A percentile compares a stretch with the other conserved stretches of the same genome.
Conservation (phyloP, 768 basidiomycete genomes). For the Russula foetens region DNA sequence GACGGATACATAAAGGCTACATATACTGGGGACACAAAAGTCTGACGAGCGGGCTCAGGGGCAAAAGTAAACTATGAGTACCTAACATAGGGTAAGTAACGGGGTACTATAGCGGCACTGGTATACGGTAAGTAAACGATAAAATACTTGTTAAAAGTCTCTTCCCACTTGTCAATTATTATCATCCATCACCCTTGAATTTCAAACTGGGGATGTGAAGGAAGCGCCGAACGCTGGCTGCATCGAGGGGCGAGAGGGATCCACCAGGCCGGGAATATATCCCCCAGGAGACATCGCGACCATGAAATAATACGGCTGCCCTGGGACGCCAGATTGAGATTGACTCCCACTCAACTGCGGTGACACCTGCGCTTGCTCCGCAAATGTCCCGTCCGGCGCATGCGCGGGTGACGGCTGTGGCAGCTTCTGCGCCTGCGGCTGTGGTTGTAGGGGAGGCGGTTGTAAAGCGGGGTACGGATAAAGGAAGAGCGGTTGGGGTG, state of each 20-base stretch:
- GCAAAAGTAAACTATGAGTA: neutral
- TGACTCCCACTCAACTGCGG: constrained; percentile 6
- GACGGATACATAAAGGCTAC: neutral
- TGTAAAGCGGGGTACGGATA: constrained; percentile 7
- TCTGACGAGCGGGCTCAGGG: neutral
- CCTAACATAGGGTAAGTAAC: neutral
- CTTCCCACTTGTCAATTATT: neutral
- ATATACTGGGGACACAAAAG: no score
- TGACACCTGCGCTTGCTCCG: neutral
- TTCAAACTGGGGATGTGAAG: constrained; percentile 3
- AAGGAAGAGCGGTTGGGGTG: constrained; percentile 13
- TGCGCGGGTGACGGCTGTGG: neutral
- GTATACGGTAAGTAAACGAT: neutral
- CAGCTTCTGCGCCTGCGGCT: neutral
- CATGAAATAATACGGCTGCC: constrained; percentile 14
- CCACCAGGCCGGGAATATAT: neutral
- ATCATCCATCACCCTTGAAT: no score
- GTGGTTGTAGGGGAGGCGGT: neutral
- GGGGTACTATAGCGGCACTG: neutral
- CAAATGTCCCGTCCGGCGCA: neutral
- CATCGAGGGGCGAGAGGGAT: neutral
- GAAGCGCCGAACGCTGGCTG: neutral
- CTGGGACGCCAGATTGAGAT: neutral
- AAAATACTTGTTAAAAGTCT: constrained; percentile 1
- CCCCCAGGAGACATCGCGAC: constrained; percentile 13